Evolutionary conservation across 2,329 filamentous ascomycete species (phyloP), one percentile per base, ranked within the genome.

Genomic region (Colletotrichum coccodes): DNA sequence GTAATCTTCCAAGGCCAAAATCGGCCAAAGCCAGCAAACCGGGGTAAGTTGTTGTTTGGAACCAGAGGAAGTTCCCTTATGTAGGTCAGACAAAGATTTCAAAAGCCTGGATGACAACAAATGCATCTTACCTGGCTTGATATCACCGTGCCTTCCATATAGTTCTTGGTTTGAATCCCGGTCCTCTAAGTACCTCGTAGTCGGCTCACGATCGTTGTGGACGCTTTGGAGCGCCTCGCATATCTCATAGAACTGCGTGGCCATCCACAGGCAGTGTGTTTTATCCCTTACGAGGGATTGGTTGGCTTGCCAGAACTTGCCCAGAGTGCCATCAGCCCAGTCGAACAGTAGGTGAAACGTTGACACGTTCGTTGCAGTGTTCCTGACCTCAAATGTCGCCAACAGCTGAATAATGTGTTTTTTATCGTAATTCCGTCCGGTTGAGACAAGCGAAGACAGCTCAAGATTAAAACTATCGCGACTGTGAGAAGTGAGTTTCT

Each of bases 281-380:
- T 62, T 67, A 4, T 62, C 9, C 5, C 58, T 30, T 3, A 67
- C 50, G 1, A 67, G 50, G 12, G 6, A 1, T 9, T 18, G 7
- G 16, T 67, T 67, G 1, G 3, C 56, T 34, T 68, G 42, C 65
- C 65, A 68, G 12, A 68, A 64, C n/a, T 54, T 68, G 8, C 28
- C 40, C 2, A 68, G 26, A 18, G 40, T 59, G 1, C 65, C 65
- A 9, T 68, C 60, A 6, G 65, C 65, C 65, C 65, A 68, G 16
- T 64, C 60, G 7, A 68, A 64, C 3, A 68, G 30, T 0, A 68
- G 16, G 30, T 59, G 59, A 6, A 58, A 68, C 12, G 60, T 68
- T 12, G 60, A 23, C 4, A 30, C 50, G 2, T 26, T 52, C 4
- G 64, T 26, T 14, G 52, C 65, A 9, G 28, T 21, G 4, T 67